phyloP scores from a whole-genome alignment of 192 early-diverging fungal species.

The Backusella luteola region DNA sequence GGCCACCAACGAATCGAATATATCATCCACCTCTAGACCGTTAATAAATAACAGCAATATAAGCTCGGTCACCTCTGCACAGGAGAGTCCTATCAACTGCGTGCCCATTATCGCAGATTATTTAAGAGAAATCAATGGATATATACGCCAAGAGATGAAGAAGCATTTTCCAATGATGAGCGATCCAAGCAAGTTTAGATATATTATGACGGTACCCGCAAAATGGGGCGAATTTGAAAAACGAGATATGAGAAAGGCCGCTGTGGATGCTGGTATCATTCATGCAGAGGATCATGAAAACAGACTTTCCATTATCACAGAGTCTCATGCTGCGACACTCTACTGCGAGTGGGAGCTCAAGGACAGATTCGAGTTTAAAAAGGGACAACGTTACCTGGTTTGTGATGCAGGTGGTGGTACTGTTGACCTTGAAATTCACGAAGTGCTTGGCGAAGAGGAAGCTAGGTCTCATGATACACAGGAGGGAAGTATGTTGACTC shows the following conservation, averaged over 20 bases:
- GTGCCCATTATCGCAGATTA: constrained; percentile 40
- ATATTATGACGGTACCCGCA: constrained; percentile 49
- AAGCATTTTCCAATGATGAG: constrained; percentile 36
- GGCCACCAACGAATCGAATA: not conserved
- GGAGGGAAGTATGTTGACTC: constrained; percentile 19
- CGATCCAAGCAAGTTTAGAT: constrained; percentile 38
- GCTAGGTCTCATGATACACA: not conserved
- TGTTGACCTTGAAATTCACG: constrained; percentile 35
- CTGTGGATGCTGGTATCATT: constrained; percentile 40
- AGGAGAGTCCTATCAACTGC: not conserved
- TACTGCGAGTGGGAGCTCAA: constrained; percentile 41
- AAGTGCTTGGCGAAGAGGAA: not conserved
- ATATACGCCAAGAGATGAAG: constrained; percentile 35
- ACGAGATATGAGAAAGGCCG: constrained; percentile 38
- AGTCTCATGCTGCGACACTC: constrained; percentile 41
- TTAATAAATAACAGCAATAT: not conserved
- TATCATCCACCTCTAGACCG: not conserved
- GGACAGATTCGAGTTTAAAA: constrained; percentile 28
- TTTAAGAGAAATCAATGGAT: constrained; percentile 32
- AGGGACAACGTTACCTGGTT: constrained; percentile 44
- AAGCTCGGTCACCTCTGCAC: not conserved
- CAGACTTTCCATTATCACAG: constrained; percentile 41
- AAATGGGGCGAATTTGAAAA: constrained; percentile 42
- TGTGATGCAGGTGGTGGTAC: constrained; percentile 48
- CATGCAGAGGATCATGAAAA: constrained; percentile 34